Evolutionary conservation across 2,329 filamentous ascomycete species (phyloP), one percentile per base, ranked within the genome.

Genomic region (Exophiala calicioides): DNA sequence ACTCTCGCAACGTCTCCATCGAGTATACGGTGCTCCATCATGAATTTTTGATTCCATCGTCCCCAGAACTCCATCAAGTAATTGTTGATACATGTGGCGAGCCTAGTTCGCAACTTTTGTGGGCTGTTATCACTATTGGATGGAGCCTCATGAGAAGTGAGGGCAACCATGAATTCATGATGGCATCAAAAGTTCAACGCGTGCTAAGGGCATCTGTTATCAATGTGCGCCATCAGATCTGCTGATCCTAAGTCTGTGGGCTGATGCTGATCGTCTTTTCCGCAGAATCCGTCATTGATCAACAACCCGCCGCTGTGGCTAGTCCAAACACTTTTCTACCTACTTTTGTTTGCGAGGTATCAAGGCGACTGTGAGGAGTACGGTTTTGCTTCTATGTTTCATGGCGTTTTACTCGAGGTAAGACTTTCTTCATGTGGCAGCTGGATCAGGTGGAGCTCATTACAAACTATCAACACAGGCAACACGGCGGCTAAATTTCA

Each of bases 331-430:
- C 23, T 47, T 3, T 47, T 47, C 36, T 20, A 41, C 10, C 29
- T 34, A 4, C 30, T 47, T 18, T 10, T 47, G 6, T 47, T 47
- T 27, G 44, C 44, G 6, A 31, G 44, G n/a, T 47, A 47, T 21
- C 44, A 47, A 20, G 44, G 44, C 5, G 27, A 26, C n/a, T 21
- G 34, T 8, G 44, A 47, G 29, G 44, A 47, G 29, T 47, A 41
- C 26, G 44, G 44, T 5, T 38, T 39, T 35, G 36, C 44, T 5
- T 41, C 37, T 16, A 26, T 41, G 3, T 47, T 47, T 35, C 44
- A 47, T 27, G 37, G 44, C n/a, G 44, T 47, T 23, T 19, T 47
- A 13, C 27, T 47, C 15, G 44, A 41, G 16, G 27, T 34, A n/a
- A n/a, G 12, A 18, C 13, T 19, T 7, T 31, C 23, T 39, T 10